Evolutionary conservation across 352 stramenopile genomes (phyloP).

Genomic region (Globisporangium recalcitrans): DNA sequence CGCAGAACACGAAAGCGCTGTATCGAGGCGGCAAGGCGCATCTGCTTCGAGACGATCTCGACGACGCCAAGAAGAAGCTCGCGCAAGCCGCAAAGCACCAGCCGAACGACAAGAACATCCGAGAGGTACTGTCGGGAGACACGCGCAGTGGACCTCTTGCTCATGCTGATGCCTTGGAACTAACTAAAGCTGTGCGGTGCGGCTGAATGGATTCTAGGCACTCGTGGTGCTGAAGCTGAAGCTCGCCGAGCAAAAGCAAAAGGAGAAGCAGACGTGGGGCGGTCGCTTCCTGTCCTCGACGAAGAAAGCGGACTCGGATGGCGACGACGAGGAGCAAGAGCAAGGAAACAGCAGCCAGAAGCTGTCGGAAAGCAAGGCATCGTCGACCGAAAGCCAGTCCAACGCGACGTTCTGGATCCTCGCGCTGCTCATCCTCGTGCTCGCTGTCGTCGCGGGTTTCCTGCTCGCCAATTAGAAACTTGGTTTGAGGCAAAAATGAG

Average conservation of each 20-base stretch:
- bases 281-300: conserved; percentile 32
- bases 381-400: conserved; percentile 8
- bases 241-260: conserved; percentile 40
- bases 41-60: conserved; percentile 49
- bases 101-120: conserved; percentile 68
- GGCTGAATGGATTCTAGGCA: conserved; percentile 14
- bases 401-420: conserved; percentile 32
- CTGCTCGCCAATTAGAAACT: conserved; percentile 16
- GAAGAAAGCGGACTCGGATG: conserved; percentile 14
- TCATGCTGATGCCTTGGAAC: not conserved
- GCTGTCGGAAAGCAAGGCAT: not conserved
- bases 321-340: conserved; percentile 15
- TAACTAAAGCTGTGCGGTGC: not conserved
- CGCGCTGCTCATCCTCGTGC: conserved; percentile 30
- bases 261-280: conserved; percentile 72
- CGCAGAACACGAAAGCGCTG: conserved; percentile 77
- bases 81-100: conserved; percentile 50
- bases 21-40: conserved; percentile 70
- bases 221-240: conserved; percentile 47
- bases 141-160: not conserved
- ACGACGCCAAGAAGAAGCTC: conserved; percentile 57
- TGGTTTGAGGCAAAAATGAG: not conserved
- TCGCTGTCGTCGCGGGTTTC: conserved; percentile 30
- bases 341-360: not conserved
- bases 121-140: conserved; percentile 26